Evolutionary conservation across 495 filamentous ascomycete genomes (phyloP), one percentile per base, ranked within the genome.

Genomic region (Penicillium pulvis): DNA sequence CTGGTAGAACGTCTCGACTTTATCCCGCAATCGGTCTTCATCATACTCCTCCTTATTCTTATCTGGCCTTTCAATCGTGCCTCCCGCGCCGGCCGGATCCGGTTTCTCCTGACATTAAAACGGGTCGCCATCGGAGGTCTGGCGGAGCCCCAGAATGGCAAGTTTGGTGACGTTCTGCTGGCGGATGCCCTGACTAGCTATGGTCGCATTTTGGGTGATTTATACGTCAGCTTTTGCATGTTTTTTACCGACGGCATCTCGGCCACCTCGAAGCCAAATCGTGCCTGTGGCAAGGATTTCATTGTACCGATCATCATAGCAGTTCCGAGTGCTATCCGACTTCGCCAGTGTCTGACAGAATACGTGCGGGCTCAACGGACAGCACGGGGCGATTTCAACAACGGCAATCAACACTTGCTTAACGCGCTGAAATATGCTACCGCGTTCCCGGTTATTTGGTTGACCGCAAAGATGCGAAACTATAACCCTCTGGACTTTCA

Each of bases 151-250:
- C 83, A 88, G 51, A 86, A 92, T 75, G 90, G 90, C 39, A 95
- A 93, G 66, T 98, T 98, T 65, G 92, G 90, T 43, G 94, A 98
- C 68, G 87, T 98, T 55, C 76, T 98, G 42, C 81, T 98, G n/a
- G 92, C 94, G 8, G 94, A 98, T 81, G 93, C 89, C 35, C 75
- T 98, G 57, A 98, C 94, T 9, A 93, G 89, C 61, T 98, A 98
- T 71, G 87, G 94, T 44, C 96, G 92, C 64, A 86, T 97, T 26
- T 77, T 97, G 2, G 93, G 86, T 4, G 95, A 98, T 70, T 74
- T 97, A n/a, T 94, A 88, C 69, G 85, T 97, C 49, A 85, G 87
- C 31, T 75, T 90, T 43, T 97, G 92, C 83, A 96, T 96, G 92
- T 92, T 96, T 73, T 81, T 97, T 62, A 75, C 76, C 10, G 69